phyloP scores from a whole-genome alignment of 805 yeast genomes.

The Candida saitoana region DNA sequence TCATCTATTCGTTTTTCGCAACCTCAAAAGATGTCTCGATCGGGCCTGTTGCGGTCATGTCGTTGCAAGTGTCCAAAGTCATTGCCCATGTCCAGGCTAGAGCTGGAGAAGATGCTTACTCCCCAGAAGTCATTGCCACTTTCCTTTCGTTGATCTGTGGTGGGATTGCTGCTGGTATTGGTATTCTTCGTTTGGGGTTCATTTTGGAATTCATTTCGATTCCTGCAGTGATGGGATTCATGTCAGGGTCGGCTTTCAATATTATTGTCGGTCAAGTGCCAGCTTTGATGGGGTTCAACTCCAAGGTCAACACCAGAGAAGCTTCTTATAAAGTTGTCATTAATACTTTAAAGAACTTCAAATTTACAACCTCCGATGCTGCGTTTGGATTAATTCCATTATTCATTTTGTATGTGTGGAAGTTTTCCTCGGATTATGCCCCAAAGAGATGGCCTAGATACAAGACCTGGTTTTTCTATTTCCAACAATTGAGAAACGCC shows the following conservation, averaged over 20 bases:
- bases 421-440: slow-evolving; percentile 55
- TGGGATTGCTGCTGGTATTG: slow-evolving; percentile 76
- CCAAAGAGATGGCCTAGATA: slow-evolving; percentile 61
- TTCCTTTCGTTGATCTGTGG: slow-evolving; percentile 79
- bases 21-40: slow-evolving; percentile 93
- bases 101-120: slow-evolving; percentile 38
- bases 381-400: slow-evolving; percentile 83
- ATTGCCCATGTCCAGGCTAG: slow-evolving; percentile 54
- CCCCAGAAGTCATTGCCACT: slow-evolving; percentile 76
- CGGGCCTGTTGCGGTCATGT: slow-evolving; percentile 97
- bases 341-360: slow-evolving; percentile 66
- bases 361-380: slow-evolving; percentile 69
- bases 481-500: slow-evolving; percentile 76
- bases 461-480: slow-evolving; percentile 59
- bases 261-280: slow-evolving; percentile 87
- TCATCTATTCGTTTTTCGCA: slow-evolving; percentile 85
- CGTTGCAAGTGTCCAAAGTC: slow-evolving; percentile 76
- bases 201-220: slow-evolving; percentile 82
- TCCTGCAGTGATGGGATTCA: slow-evolving; percentile 92
- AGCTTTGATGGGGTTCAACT: slow-evolving; percentile 71
- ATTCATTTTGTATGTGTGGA: slow-evolving; percentile 69
- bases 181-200: slow-evolving; percentile 80
- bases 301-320: slow-evolving; percentile 63
- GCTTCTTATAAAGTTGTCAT: slow-evolving; percentile 69
- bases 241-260: slow-evolving; percentile 89